phyloP scores from a whole-genome alignment of 805 yeast genomes.

The Lipomyces spencermartinsiae region DNA sequence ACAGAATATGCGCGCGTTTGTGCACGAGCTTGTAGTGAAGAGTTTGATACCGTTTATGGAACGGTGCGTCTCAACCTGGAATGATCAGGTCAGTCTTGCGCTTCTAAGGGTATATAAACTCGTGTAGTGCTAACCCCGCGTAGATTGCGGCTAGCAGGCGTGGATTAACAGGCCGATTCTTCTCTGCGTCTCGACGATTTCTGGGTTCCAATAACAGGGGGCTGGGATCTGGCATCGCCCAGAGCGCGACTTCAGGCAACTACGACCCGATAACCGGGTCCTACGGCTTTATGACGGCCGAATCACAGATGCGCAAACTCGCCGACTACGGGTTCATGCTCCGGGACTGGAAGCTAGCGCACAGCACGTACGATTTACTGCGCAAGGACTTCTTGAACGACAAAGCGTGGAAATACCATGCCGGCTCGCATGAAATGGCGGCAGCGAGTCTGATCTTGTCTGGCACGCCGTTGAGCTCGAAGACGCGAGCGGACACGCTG shows the following conservation, averaged over 20 bases:
- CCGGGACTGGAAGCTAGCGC: slow-evolving; percentile 86
- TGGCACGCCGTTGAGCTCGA: slow-evolving; percentile 42
- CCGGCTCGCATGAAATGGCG: slow-evolving; percentile 84
- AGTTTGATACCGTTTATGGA: slow-evolving; percentile 84
- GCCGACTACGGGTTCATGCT: slow-evolving; percentile 94
- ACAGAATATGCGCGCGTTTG: slow-evolving; percentile 48
- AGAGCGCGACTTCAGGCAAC: slow-evolving; percentile 41
- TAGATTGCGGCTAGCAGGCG: slow-evolving; percentile 51
- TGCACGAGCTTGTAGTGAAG: slow-evolving; percentile 57
- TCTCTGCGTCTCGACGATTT: slow-evolving; percentile 69
- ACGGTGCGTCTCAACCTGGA: slow-evolving; percentile 79
- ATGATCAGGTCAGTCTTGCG: slow-evolving; percentile 68
- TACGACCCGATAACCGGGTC: slow-evolving; percentile 62
- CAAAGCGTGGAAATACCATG: slow-evolving; percentile 79
- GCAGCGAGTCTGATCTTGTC: slow-evolving; percentile 74
- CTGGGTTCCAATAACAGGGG: slow-evolving; percentile 48
- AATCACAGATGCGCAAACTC: slow-evolving; percentile 75
- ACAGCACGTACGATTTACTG: slow-evolving; percentile 79
- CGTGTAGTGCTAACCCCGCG: not conserved
- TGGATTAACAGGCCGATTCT: slow-evolving; percentile 75
- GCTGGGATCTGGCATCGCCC: slow-evolving; percentile 38
- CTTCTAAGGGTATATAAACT: not conserved
- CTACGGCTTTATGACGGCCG: slow-evolving; percentile 68
- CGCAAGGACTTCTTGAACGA: slow-evolving; percentile 78
- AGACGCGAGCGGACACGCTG: slow-evolving; percentile 59